Base-by-base conservation (phyloP, 495 filamentous ascomycete species). In the Talaromyces nanjingensis region DNA sequence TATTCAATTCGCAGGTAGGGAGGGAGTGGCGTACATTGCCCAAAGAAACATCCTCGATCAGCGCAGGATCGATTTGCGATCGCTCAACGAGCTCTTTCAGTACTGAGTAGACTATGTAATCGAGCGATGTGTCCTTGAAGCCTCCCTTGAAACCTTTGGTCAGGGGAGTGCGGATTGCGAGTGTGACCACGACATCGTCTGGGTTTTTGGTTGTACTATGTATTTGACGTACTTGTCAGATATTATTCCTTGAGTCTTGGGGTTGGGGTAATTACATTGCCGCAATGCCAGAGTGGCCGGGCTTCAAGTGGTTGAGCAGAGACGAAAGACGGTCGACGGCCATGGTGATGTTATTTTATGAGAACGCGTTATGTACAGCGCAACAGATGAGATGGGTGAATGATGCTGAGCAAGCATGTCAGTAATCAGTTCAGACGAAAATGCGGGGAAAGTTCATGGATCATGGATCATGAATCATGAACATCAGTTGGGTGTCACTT, bases 121-220 rank as follows among this genome's bases (percentile, higher is more conserved):
- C 94, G 47, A 97, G 81, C n/a, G 84, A 83, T 18, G 92, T 94
- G 73, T 98, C 94, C 81, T 97, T 97, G 79, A 98, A 88, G 5
- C 93, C 91, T 63, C 94, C 94, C 80, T 91, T 91, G 67, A 74
- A 72, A 25, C 81, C 88, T 77, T 94, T 94, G 65, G 88, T 81
- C 62, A 96, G 80, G 0, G 91, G 89, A 7, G 91, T 93, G 33
- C 91, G 87, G 67, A 92, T 76, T 6, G 89, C 89, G 54, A 90
- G 81, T 16, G 91, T 96, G 67, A 98, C 94, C 66, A 98, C 94
- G 18, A 97, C 83, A 83, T 98, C 94, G 76, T 98, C 94, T 64
- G 93, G 86, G 74, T 93, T 96, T 81, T 97, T 93, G 64, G 90
- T 87, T 22, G 91, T 94, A 75, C 93, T 97, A 60, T n/a, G n/a